Base-by-base conservation (phyloP, 805 yeast species). In the Yarrowia osloensis region DNA sequence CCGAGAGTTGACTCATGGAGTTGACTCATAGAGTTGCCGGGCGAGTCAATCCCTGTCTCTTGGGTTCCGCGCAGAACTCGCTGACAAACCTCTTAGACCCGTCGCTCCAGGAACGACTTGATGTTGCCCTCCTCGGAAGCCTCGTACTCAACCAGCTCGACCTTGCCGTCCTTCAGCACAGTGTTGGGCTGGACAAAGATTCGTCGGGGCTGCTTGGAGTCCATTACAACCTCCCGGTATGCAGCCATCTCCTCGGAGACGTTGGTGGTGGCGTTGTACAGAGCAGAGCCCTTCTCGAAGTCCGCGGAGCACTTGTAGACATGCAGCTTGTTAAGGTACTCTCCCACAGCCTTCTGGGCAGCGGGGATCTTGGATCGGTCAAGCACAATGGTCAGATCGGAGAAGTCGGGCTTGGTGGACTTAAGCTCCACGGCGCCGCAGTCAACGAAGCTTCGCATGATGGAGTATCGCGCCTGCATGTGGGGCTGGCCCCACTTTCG, bases 401-500 rank as follows among this genome's bases (percentile, higher is more conserved):
- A 81, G 73, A 73, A 86, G 26, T 79, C 82, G 5, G 77, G 77
- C 69, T 82, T 80, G 15, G 82, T 74, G 72, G 81, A 79, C 40
- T 81, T 81, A 62, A 91, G 77, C 59, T 80, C 78, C 29, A 86
- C 86, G 26, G 79, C 77, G 31, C 89, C 87, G 0, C 91, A 88
- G 66, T 86, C 82, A 72, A 89, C 78, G 74, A 90, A 86, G 15
- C 88, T 83, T 79, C 89, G 90, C 82, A 90, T 82, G 71, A 91
- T 91, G 35, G 95, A 90, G 78, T 84, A 91, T 77, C 97, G 82
- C 3, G 97, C 97, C 79, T 91, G 96, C 91, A 91, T 90, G 76
- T 91, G 97, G 15, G 97, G 87, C 79, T 91, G 97, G 33, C 97
- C 97, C 97, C 97, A 91, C 78, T 90, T 91, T 68, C 81, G 79